A percentile compares a stretch with the other conserved stretches of the same genome.
Conservation (phyloP, 1,284 basidiomycete genomes). For the Pseudozyma hubeiensis region DNA sequence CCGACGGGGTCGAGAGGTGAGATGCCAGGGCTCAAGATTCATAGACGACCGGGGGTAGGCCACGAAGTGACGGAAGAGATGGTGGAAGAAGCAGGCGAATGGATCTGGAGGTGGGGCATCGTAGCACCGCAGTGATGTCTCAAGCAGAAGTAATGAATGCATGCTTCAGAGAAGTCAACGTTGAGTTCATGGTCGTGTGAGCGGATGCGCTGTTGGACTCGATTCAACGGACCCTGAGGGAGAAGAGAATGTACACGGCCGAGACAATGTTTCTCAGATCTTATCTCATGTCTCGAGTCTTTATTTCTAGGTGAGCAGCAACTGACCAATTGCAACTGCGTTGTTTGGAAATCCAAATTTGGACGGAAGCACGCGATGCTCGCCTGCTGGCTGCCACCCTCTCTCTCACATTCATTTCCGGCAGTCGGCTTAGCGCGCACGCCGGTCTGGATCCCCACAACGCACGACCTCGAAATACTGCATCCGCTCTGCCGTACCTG, state of each 20-base stretch:
- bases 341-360: constrained; percentile 47
- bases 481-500: no score
- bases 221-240: no score
- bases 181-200: no score
- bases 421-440: constrained; percentile 23
- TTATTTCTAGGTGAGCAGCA: no score
- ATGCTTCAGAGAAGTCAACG: no score
- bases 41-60: constrained; percentile 45
- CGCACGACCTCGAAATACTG: neutral
- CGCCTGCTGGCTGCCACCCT: neutral
- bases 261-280: neutral
- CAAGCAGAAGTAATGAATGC: no score
- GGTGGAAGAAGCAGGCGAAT: constrained; percentile 61
- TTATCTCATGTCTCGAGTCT: no score
- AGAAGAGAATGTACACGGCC: neutral
- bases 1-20: constrained; percentile 28
- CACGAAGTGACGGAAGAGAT: constrained; percentile 61
- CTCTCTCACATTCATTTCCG: constrained; percentile 32
- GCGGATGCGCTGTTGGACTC: no score
- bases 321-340: constrained; percentile 21
- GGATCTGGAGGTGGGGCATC: constrained; percentile 58
- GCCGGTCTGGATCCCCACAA: constrained; percentile 32
- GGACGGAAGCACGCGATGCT: constrained; percentile 7
- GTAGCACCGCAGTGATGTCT: constrained; percentile 10
- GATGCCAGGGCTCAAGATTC: constrained; percentile 51